Evolutionary conservation across 257 asterid species (phyloP), one percentile per base, ranked within the genome.

Genomic region (Fraxinus excelsior): DNA sequence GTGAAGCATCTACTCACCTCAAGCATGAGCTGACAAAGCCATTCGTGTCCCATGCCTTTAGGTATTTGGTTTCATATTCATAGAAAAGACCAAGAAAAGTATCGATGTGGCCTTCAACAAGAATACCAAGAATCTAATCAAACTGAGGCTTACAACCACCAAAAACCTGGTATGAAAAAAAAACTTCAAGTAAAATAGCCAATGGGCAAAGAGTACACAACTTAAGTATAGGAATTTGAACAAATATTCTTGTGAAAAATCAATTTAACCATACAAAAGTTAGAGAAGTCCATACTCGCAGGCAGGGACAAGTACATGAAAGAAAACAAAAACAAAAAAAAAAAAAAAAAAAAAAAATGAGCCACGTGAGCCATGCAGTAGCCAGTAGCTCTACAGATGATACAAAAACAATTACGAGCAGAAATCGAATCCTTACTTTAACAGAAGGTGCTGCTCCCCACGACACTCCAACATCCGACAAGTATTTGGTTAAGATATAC

Each of bases 401-500:
- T 29, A 1, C 32, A 29, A 70, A 70, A 66, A 74, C 37, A 16
- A 68, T 3, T 66, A 51, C 9, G 67, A 18, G 60, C 58, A 65
- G 65, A 79, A 75, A 69, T 64, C 3, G 31, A 40, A 74, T 76
- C 71, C 91, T 85, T 79, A 90, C 99, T 84, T 93, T 91, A 74
- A 95, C 96, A 60, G 89, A 83, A 84, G 98, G 93, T 71, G 97
- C 94, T 76, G 89, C 92, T 73, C 97, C 99, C 99, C 99, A 95
- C 62, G 89, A 97, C 78, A 90, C 82, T 85, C 96, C 97, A 84
- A 93, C 88, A 83, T 95, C 98, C 88, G 88, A 85, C 87, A 95
- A 88, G 88, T 93, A 93, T 1, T 29, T 29, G 32, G 32, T 29
- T 29, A 29, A 29, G 32, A 1, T 29, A 29, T 29, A 29, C 32